Base-by-base conservation (phyloP, 1,284 basidiomycete species). In the Cryptococcus floricola region DNA sequence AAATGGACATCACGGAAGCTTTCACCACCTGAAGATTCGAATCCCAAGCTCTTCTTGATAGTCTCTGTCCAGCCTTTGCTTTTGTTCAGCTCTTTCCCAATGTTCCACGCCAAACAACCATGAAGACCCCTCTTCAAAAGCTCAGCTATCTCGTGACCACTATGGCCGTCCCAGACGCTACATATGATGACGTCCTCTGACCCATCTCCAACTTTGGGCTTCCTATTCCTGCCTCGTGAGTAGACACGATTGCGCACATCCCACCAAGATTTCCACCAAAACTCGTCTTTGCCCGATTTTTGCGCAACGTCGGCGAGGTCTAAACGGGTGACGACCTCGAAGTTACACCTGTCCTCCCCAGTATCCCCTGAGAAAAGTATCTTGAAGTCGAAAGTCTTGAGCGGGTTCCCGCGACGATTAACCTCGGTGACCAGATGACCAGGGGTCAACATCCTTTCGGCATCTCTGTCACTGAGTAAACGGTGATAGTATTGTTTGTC, bases 141-240 rank as follows among this genome's bases (percentile, higher is more conserved):
- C 19, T 38, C 46, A 38, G 46, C 28, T 18, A 19, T 46, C 43
- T 50, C 6, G 9, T 41, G 18, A 23, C 53, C 55, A 34, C 44
- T 27, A 37, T 58, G 53, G 16, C 48, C 54, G 19, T 50, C 52
- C 7, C 47, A 48, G 37, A 62, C 54, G 50, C 50, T 56, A 38
- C 55, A 54, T 50, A 59, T 52, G 57, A 57, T 27, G 16, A 57
- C 9, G 41, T 57, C 56, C 5, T 45, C 23, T 8, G 16, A 27
- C 6, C 56, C 59, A 31, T 60, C 58, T n/a, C 57, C 60, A 42
- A 27, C 28, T 13, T 19, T 42, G 23, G 43, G 14, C 23, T 45
- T 10, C 12, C 43, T 10, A 39, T 39, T 39, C 39, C 39, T 39
- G 3, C 23, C 23, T 23, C 2, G 1, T 23, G 23, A 3, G 23